Percentiles rank a stretch among this genome's conserved stretches.
Conservation (phyloP, 192 early-diverging fungal species). For the Dissophora globulifera region DNA sequence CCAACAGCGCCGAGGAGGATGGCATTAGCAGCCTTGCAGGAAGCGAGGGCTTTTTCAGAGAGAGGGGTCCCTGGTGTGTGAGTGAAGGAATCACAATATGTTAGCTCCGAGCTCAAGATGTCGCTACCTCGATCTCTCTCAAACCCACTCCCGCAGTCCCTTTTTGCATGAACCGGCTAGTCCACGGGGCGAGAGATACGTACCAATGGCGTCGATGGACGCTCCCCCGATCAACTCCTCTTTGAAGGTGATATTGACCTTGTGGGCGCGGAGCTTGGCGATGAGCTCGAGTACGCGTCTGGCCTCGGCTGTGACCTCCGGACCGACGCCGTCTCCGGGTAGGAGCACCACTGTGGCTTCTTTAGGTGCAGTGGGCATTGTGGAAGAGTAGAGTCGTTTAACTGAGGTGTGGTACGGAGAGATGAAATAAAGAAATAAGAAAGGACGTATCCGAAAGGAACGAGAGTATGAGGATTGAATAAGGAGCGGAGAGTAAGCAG, state of each 20-base stretch:
- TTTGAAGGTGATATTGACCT: conserved; percentile 74
- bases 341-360: conserved; percentile 68
- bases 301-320: conserved; percentile 93
- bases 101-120: background rate
- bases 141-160: too few species aligned
- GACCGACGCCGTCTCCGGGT: conserved; percentile 96
- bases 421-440: too few species aligned
- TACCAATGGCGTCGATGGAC: conserved; percentile 92
- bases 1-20: conserved; percentile 98
- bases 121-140: conserved; percentile 23
- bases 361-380: conserved; percentile 21
- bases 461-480: too few species aligned
- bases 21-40: conserved; percentile 85
- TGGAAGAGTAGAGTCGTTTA: too few species aligned
- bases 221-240: conserved; percentile 90
- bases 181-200: too few species aligned
- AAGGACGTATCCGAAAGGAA: too few species aligned
- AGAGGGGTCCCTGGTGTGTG: conserved; percentile 67
- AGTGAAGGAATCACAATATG: too few species aligned
- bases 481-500: too few species aligned
- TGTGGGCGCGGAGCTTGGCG: conserved; percentile 67
- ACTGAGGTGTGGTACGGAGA: too few species aligned
- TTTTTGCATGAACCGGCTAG: too few species aligned
- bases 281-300: conserved; percentile 89
- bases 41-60: conserved; percentile 82